Evolutionary conservation across 2,329 filamentous ascomycete species (phyloP).

Genomic region (Rhynchosporium agropyri): DNA sequence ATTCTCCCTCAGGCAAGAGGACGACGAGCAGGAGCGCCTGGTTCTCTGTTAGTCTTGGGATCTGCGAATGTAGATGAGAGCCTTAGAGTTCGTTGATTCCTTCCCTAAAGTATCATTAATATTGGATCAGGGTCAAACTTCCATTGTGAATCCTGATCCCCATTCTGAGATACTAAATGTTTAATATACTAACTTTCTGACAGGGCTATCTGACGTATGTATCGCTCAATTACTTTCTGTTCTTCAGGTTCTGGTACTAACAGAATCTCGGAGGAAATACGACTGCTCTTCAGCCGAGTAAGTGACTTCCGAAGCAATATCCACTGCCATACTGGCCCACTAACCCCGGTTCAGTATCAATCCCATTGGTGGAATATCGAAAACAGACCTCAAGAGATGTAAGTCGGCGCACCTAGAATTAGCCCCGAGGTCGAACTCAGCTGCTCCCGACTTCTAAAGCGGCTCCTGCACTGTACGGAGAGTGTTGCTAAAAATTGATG

Average conservation of each 20-base stretch:
- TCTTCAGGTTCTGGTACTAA: background rate
- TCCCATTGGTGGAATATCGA: constrained; percentile 63
- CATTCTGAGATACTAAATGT: too few relatives aligned
- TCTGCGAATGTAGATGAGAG: constrained; percentile 66
- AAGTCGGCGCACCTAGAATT: too few relatives aligned
- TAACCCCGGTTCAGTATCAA: constrained; percentile 49
- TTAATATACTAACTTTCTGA: too few relatives aligned
- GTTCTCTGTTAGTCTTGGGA: constrained; percentile 67
- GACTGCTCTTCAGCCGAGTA: constrained; percentile 50
- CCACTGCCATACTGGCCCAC: background rate
- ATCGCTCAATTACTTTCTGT: background rate
- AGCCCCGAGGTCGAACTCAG: background rate
- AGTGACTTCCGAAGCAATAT: constrained; percentile 7
- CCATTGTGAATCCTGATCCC: too few relatives aligned
- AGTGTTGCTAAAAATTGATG: background rate
- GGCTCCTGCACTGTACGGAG: background rate
- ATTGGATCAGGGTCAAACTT: too few relatives aligned
- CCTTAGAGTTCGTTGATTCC: constrained; percentile 41
- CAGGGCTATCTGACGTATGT: constrained; percentile 56
- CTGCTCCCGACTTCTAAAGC: background rate
- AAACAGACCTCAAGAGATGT: constrained; percentile 46
- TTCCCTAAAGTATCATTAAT: too few relatives aligned
- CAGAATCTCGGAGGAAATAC: constrained; percentile 54
- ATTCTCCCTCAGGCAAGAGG: constrained; percentile 62
- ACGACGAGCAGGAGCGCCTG: constrained; percentile 41